Evolutionary conservation across 2,329 filamentous ascomycete genomes (phyloP), one percentile per base, ranked within the genome.

Genomic region (Fonsecaea erecta): DNA sequence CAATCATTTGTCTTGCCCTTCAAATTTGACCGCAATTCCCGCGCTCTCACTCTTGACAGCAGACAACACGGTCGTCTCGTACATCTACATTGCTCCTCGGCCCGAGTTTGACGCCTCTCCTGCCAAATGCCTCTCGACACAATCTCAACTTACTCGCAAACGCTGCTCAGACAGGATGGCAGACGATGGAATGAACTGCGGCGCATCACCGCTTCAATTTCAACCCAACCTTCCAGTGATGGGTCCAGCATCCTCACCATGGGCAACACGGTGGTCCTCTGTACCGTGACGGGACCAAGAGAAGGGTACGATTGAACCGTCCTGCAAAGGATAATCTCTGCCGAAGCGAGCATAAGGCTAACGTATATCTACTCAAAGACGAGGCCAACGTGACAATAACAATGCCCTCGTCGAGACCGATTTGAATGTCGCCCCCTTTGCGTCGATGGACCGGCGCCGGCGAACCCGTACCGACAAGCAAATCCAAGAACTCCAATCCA

Each of bases 131-230:
- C 94, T 64, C 91, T 98, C 77, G 94, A 97, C 80, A 97, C 93
- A 7, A 94, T 92, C 12, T 93, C 91, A 58, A 93, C 91, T 67
- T 98, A 97, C 83, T 88, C 88, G 56, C 87, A 97, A 68, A 93
- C 92, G 68, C 90, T 95, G 60, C 85, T 93, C 68, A 90, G 90
- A 74, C 88, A 92, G 70, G 94, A 90, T 75, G 90, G 91, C 67
- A 89, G 95, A 67, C 88, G 95, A 73, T 99, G 95, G 95, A 98
- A 99, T 81, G 95, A 99, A 78, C 86, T 99, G 43, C 92, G 95
- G 30, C 88, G 92, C 7, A 85, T 97, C 57, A 88, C 92, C 75
- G 94, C 91, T 54, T 91, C 96, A 79, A 93, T 99, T 75, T 91
- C 90, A 68, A 97, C 93, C 1, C 95, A 97, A 78, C 90, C 93